These are phyloP conservation scores for Spizellomyces punctatus DNA, from an alignment of 192 early-diverging fungal genomes.

Conservation along the genomic window DNA sequence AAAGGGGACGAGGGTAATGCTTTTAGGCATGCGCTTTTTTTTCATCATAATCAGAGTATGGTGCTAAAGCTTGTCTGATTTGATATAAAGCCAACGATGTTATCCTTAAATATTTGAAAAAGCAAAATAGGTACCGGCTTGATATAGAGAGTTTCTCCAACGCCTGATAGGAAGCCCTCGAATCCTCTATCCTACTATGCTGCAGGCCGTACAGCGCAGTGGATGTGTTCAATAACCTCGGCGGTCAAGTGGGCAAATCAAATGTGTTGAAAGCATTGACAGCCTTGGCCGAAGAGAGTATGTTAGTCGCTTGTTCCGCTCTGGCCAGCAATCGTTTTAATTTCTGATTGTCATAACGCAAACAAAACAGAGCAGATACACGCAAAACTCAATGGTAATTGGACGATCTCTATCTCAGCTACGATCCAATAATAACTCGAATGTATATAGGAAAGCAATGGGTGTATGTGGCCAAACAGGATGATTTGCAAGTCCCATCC, in stretches of 20 bases:
- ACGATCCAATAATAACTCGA: not conserved
- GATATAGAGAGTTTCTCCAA: not conserved
- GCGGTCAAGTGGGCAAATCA: slow-evolving; percentile 37
- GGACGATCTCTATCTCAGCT: not conserved
- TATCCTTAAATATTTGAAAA: slow-evolving; percentile 31
- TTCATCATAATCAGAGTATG: too few relatives aligned
- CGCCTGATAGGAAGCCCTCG: too few relatives aligned
- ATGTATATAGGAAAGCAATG: slow-evolving; percentile 35
- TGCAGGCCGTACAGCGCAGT: slow-evolving; percentile 45
- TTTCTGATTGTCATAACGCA: not conserved
- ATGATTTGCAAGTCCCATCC: slow-evolving; percentile 32
- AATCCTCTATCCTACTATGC: not conserved
- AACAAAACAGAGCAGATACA: slow-evolving; percentile 30
- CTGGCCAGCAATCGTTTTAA: not conserved
- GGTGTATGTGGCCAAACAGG: slow-evolving; percentile 37
- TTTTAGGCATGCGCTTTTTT: too few relatives aligned
- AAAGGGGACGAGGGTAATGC: too few relatives aligned
- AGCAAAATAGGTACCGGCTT: not conserved
- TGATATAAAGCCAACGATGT: slow-evolving; percentile 15
- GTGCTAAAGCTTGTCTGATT: too few relatives aligned
- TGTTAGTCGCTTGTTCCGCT: not conserved
- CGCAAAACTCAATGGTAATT: slow-evolving; percentile 31
- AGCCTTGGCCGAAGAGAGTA: slow-evolving; percentile 42
- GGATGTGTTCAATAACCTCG: slow-evolving; percentile 48
- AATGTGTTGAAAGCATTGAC: slow-evolving; percentile 38